A percentile compares a stretch with the other conserved stretches of the same genome.
Conservation (phyloP, 2,329 filamentous ascomycete genomes). For the Curvularia verruculosa region DNA sequence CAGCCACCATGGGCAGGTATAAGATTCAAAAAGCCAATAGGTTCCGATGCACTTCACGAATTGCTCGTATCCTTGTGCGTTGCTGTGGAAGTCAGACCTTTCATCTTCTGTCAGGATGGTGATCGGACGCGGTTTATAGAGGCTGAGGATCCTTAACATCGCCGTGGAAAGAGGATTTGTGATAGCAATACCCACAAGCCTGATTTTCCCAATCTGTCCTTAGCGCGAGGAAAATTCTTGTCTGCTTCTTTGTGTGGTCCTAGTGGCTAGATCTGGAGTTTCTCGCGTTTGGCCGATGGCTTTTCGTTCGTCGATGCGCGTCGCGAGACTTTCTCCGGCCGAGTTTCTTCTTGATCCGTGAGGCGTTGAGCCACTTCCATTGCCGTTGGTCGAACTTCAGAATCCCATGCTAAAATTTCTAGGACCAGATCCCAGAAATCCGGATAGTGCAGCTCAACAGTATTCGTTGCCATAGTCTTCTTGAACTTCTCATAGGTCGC, state of each 20-base stretch:
- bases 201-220: background rate
- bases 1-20: no score
- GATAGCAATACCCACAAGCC: conserved; percentile 1
- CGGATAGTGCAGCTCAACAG: no score
- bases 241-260: background rate
- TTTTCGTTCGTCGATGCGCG: background rate
- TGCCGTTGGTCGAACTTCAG: no score
- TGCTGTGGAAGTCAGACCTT: background rate
- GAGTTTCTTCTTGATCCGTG: no score
- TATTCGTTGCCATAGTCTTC: no score
- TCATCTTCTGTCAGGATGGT: background rate
- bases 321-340: no score
- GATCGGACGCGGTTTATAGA: background rate
- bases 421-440: no score
- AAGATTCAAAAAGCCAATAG: no score
- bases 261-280: background rate
- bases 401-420: no score
- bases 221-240: background rate
- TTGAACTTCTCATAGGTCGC: no score
- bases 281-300: background rate
- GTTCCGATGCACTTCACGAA: no score
- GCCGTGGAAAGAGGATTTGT: background rate
- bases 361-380: no score
- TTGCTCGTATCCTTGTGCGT: background rate
- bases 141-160: background rate